Evolutionary conservation across 169 alveolate species (phyloP).

Genomic region (Eimeria zaria): DNA sequence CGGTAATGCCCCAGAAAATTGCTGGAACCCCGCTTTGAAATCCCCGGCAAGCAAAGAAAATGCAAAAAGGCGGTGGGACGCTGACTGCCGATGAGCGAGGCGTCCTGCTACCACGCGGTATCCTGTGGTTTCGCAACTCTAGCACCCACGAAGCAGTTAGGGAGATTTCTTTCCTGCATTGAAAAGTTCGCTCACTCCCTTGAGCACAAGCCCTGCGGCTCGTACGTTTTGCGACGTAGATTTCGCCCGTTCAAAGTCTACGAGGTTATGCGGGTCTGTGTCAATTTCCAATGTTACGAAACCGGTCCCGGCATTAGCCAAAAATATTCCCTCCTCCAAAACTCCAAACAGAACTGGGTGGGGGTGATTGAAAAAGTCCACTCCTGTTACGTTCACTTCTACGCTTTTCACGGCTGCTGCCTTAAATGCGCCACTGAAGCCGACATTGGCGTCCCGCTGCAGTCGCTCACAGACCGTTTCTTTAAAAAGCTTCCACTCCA

Average conservation of each 20-base stretch:
- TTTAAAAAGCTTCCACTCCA: conserved; percentile 4
- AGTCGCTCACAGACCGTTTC: conserved; percentile 60
- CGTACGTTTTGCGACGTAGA: conserved; percentile 6
- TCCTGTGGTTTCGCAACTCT: background rate
- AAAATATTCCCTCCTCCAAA: conserved; percentile 6
- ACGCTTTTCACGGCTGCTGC: background rate
- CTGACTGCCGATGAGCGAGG: background rate
- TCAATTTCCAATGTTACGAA: conserved; percentile 23
- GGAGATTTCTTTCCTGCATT: background rate
- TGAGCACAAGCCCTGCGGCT: conserved; percentile 23
- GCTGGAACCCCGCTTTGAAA: background rate
- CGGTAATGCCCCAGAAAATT: background rate
- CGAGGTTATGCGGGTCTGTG: conserved; percentile 30
- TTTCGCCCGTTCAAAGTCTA: conserved; percentile 40
- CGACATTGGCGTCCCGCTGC: conserved; percentile 18
- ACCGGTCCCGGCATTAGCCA: conserved; percentile 19
- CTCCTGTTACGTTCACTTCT: conserved; percentile 11
- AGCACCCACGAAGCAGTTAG: background rate
- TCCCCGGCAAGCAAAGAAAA: background rate
- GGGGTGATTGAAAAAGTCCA: conserved; percentile 49
- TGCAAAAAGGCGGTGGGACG: background rate
- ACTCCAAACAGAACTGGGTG: conserved; percentile 53
- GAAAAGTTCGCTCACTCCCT: conserved; percentile 4
- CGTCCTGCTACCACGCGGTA: background rate
- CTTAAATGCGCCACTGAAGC: background rate